phyloP scores from a whole-genome alignment of 2,329 filamentous ascomycete genomes.

The Leptographium procerum region DNA sequence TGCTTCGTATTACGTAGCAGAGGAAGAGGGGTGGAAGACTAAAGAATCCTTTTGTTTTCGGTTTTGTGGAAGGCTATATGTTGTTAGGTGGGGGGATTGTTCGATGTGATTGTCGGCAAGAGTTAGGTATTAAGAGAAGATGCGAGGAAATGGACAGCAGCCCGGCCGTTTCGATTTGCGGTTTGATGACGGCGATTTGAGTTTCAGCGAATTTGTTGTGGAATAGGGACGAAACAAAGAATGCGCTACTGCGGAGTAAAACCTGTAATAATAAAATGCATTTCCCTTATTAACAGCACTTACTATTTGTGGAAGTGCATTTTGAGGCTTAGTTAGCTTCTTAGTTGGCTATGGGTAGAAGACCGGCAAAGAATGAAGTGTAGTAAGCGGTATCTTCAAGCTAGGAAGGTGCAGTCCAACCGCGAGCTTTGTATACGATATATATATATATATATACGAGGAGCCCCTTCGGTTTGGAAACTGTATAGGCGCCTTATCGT shows the following conservation, averaged over 20 bases:
- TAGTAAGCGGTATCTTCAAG: not conserved
- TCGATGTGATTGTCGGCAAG: not conserved
- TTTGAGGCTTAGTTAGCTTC: not conserved
- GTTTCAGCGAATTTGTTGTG: conserved; percentile 7
- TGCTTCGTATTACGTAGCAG: not conserved
- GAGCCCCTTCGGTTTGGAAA: not conserved
- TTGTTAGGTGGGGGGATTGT: not conserved
- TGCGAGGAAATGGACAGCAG: not conserved
- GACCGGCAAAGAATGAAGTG: too few relatives aligned
- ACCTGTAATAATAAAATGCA: not conserved
- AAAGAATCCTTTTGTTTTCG: too few relatives aligned
- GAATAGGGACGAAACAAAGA: not conserved
- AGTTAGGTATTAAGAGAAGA: not conserved
- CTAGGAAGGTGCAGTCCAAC: not conserved
- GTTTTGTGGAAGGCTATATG: not conserved
- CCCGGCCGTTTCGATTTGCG: not conserved
- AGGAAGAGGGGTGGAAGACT: not conserved
- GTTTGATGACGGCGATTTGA: conserved; percentile 2
- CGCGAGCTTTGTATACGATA: not conserved
- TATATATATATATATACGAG: not conserved
- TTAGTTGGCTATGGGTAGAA: not conserved
- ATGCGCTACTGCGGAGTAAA: conserved; percentile 1
- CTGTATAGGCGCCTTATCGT: not conserved
- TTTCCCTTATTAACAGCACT: not conserved
- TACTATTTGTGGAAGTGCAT: not conserved